A percentile compares a stretch with the other conserved stretches of the same genome.
Evolutionary conservation across 805 yeast species (phyloP).

Genomic region (Metschnikowia gruessii): DNA sequence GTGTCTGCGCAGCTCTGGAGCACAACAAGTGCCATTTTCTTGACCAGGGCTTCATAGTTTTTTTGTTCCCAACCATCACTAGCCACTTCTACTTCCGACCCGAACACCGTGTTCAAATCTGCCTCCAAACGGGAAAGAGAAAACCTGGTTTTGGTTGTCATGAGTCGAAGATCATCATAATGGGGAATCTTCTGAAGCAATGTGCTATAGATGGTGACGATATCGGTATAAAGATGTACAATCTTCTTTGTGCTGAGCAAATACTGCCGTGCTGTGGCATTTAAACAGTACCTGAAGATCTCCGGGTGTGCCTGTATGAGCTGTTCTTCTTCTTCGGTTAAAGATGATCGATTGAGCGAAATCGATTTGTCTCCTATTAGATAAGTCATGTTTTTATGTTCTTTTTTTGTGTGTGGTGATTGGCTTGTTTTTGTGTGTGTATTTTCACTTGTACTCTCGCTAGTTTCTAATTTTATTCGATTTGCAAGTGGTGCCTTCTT

Average conservation of each 20-base stretch:
- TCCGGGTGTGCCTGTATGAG: constrained; percentile 29
- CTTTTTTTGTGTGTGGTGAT: neutral
- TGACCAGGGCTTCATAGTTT: constrained; percentile 26
- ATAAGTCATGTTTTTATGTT: constrained; percentile 30
- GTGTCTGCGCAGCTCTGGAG: constrained; percentile 13
- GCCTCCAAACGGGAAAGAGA: constrained; percentile 29
- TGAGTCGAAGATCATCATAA: constrained; percentile 39
- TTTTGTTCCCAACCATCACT: constrained; percentile 27
- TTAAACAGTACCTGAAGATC: constrained; percentile 34
- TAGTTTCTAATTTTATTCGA: too few species aligned
- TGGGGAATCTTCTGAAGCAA: constrained; percentile 37
- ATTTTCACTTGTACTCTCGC: neutral
- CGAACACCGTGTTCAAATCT: constrained; percentile 31
- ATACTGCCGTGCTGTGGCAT: constrained; percentile 27
- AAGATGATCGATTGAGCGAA: constrained; percentile 21
- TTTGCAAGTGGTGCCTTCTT: too few species aligned
- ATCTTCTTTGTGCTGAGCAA: constrained; percentile 30
- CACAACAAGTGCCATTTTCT: constrained; percentile 20
- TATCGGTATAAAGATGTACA: constrained; percentile 37
- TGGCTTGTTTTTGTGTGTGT: neutral
- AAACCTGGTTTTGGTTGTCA: constrained; percentile 26
- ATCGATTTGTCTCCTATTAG: constrained; percentile 37
- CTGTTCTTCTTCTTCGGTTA: constrained; percentile 25
- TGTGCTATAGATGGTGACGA: constrained; percentile 39
- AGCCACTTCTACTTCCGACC: constrained; percentile 12